Evolutionary conservation across 192 early-diverging fungal genomes (phyloP).

Genomic region (Coemansia sp.): DNA sequence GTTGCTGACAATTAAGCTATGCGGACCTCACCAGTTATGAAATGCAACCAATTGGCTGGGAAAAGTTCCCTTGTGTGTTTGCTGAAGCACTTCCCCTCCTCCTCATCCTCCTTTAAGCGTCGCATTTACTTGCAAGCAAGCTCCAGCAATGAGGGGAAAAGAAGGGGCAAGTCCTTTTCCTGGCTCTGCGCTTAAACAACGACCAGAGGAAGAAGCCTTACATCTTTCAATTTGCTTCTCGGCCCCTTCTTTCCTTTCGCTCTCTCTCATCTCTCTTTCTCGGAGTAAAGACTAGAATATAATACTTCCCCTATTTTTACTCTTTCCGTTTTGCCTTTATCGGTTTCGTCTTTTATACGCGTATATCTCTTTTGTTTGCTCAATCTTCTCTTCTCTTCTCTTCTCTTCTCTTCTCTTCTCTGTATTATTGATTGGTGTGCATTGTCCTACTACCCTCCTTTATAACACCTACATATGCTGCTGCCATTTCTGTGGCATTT

Average conservation of each 20-base stretch:
- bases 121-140: not conserved
- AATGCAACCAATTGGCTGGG: not conserved
- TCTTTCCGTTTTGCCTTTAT: not conserved
- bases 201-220: not conserved
- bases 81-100: not conserved
- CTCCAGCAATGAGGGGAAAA: not conserved
- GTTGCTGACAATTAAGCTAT: not conserved
- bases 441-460: not conserved
- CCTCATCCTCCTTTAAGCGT: not conserved
- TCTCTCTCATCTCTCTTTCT: not conserved
- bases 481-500: not conserved
- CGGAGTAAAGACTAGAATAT: not conserved
- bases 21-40: constrained; percentile 30
- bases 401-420: not conserved
- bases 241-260: not conserved
- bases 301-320: no score
- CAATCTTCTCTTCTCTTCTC: not conserved
- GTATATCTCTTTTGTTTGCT: not conserved
- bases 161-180: not conserved
- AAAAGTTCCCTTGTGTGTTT: not conserved
- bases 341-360: no score
- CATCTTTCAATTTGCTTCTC: not conserved
- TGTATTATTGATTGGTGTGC: no score
- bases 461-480: not conserved
- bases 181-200: not conserved